Evolutionary conservation across 768 basidiomycete species (phyloP), one percentile per base, ranked within the genome.

Genomic region (Gymnopilus junonius): DNA sequence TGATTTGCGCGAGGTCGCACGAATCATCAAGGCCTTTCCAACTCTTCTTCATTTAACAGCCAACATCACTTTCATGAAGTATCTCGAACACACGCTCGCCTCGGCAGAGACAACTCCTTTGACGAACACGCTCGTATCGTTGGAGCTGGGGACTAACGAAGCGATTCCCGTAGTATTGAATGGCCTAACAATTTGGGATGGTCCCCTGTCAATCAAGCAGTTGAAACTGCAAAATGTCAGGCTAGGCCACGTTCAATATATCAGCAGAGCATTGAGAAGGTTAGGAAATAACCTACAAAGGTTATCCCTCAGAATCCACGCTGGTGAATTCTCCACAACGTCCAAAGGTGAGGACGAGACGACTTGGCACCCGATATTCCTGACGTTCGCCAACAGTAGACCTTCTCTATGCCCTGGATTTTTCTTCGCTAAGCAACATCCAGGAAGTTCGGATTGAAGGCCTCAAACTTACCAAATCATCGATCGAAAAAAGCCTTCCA

Each of bases 1-100:
- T 50, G 76, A 75, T 58, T 59, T 74, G 25, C 74, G 76, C 15
- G 74, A 75, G 43, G 57, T 75, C 25, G 66, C 63, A 10, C 69
- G 70, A 7, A 70, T 75, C 54, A 43, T 70, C n/a, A 60, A 62
- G 15, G 48, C 56, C 21, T 72, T 75, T 55, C 70, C 73, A 3
- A 25, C 37, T 15, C 61, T 77, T 5, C 45, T 57, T n/a, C 69
- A 71, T 55, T 58, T 74, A 42, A 67, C 67, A 0, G 71, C 71
- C 50, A 68, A 73, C 42, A 58, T 75, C 17, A 62, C 64, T 14
- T 76, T 76, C 59, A 65, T 65, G 40, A 75, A 74, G 39, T 74
- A 71, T 39, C 45, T 67, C 45, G 72, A 74, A 32, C 64, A 75
- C 35, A 67, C 68, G 14, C 61, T 74, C 45, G 58, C 67, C 10